These are phyloP conservation scores for Penicillium flavigenum DNA, from an alignment of 495 filamentous ascomycete genomes.

Conservation along the genomic window DNA sequence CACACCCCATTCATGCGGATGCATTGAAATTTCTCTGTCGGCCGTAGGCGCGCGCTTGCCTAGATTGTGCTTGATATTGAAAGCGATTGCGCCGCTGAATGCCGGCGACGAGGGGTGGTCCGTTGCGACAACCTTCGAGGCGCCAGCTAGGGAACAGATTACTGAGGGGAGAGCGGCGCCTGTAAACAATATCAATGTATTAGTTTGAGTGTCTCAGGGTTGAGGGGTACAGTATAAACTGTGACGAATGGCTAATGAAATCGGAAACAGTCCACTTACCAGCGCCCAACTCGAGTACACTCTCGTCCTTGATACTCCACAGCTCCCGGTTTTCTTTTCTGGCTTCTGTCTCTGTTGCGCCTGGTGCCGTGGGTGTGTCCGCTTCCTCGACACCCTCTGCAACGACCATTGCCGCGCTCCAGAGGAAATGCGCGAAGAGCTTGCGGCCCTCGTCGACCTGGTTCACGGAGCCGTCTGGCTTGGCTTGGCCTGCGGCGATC, in stretches of 20 bases:
- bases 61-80: constrained; percentile 61
- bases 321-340: constrained; percentile 21
- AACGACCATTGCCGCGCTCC: constrained; percentile 76
- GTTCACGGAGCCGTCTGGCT: constrained; percentile 19
- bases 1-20: constrained; percentile 77
- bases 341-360: neutral
- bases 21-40: constrained; percentile 39
- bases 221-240: neutral
- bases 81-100: constrained; percentile 58
- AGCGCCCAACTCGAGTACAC: constrained; percentile 60
- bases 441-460: constrained; percentile 54
- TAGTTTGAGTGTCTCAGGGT: neutral
- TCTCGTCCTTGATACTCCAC: constrained; percentile 54
- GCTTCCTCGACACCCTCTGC: constrained; percentile 64
- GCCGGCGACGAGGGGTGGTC: constrained; percentile 75
- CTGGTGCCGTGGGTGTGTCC: constrained; percentile 7
- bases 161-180: constrained; percentile 77
- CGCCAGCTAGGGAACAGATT: constrained; percentile 61
- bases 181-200: constrained; percentile 22
- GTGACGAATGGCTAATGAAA: neutral
- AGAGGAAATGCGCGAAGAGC: constrained; percentile 81
- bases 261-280: constrained; percentile 40
- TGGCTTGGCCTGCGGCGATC: constrained; percentile 19
- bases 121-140: constrained; percentile 61
- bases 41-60: constrained; percentile 19